Base-by-base conservation (phyloP, 352 stramenopile genomes). In the Phytopythium mirpurense region DNA sequence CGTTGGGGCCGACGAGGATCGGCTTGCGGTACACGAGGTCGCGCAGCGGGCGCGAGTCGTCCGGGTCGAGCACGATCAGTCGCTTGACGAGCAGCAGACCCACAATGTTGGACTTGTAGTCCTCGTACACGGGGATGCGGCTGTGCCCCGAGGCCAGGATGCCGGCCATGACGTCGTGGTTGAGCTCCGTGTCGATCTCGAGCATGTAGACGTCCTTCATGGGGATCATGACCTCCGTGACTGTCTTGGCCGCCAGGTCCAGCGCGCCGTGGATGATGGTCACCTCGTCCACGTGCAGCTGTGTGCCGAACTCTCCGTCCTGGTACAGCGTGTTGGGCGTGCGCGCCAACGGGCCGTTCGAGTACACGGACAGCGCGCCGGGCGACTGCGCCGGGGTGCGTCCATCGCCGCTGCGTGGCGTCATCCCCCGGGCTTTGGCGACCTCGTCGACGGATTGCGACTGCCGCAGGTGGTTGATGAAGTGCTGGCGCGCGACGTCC, bases 211-310 rank as follows among this genome's bases (percentile, higher is more conserved):
- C 83, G 40, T 93, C 59, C 3, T 77, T 45, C 50, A 96, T 80
- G 9, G 84, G 86, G 34, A 96, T 96, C 81, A 95, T 97, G 18
- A 96, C 79, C 54, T 98, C 80, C 1, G 56, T 63, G 4, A 95
- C 84, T 1, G 78, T 88, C 57, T 92, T 97, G 40, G 85, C 73
- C 18, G 82, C 88, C 42, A 98, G 72, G 45, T 88, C 69, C 42
- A 98, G 55, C 12, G 90, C 88, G 31, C 93, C 95, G 59, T 96
- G 86, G 51, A 98, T 95, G 56, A 98, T 96, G 2, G 74, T 93
- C 2, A 97, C 86, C 68, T 98, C 91, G 57, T 97, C 87, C 31
- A 74, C 73, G 51, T 88, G 67, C n/a, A 92, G 52, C 15, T 67
- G 50, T 2, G 80, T 89, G 26, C 73, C 68, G 52, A 78, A 67